Percentiles rank a stretch among this genome's conserved stretches.
These are phyloP conservation scores for Brassica cretica DNA, from an alignment of 345 rosid species.

Conservation along the genomic window DNA sequence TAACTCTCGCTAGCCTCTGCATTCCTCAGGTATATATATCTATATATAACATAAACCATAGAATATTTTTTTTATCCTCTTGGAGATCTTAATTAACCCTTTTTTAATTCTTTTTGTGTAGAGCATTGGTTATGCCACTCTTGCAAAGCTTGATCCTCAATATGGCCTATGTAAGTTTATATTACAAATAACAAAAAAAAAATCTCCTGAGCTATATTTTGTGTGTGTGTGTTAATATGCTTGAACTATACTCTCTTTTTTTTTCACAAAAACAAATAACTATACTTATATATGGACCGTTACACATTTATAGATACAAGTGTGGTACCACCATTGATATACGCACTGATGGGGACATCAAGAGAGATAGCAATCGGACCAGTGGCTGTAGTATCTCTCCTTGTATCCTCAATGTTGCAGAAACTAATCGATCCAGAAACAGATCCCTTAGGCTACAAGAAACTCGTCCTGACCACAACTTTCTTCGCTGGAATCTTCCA, in stretches of 20 bases:
- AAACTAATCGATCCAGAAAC: conserved; percentile 63
- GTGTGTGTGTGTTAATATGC: background rate
- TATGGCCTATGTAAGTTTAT: conserved; percentile 82
- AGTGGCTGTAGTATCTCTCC: conserved; percentile 88
- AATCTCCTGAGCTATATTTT: background rate
- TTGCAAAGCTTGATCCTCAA: conserved; percentile 93
- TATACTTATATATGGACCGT: background rate
- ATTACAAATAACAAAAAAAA: background rate
- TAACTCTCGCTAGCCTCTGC: conserved; percentile 96
- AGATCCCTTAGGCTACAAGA: conserved; percentile 62
- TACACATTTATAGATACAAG: conserved; percentile 61
- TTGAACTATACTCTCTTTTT: background rate
- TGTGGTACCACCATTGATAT: conserved; percentile 82
- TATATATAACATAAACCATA: background rate
- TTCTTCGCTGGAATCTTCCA: conserved; percentile 86
- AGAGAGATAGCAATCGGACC: conserved; percentile 92
- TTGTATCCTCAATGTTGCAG: conserved; percentile 71
- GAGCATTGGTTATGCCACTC: conserved; percentile 93
- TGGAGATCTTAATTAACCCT: background rate
- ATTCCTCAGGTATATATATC: conserved; percentile 73
- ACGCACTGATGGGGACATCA: conserved; percentile 92
- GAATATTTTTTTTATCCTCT: background rate
- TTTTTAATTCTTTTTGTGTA: conserved; percentile 25
- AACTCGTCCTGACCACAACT: conserved; percentile 69
- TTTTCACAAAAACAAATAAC: too few species aligned